Evolutionary conservation across 257 asterid genomes (phyloP), one percentile per base, ranked within the genome.

Genomic region (Fraxinus americana): DNA sequence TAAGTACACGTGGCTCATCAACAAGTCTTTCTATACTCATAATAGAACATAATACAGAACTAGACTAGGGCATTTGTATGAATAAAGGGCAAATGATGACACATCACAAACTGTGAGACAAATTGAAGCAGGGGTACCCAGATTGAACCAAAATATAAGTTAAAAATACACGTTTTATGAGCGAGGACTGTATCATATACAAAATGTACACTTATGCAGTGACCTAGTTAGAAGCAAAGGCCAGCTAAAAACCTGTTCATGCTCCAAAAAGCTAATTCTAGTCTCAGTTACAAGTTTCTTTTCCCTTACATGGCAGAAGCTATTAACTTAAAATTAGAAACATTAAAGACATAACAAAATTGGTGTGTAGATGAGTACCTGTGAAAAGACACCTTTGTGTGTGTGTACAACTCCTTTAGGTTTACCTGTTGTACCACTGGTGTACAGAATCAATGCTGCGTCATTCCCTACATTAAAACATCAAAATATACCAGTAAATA

Each of bases 391-490:
- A 75, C 97, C 92, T 73, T 84, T 84, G 83, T 93, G 98, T n/a
- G 99, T 95, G 88, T 95, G 99, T 78, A 95, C 98, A 75, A 83
- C 99, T 79, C 99, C 99, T 92, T 95, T 95, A 63, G 99, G 99
- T 83, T 92, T 95, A 66, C 99, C 99, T 11, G 99, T 95, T n/a
- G 99, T 95, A 74, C 99, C 99, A 76, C 99, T 95, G 52, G 99
- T 95, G 82, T 95, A 95, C 76, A 95, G 86, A 82, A 95, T 88
- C 80, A 95, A 85, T 30, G 99, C 99, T 19, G 97, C 94, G 16
- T 89, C 94, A 52, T 88, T 97, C 32, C 91, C 97, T 95, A 77
- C 82, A 82, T 61, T 50, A 29, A 41, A 67, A 75, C 81, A 82
- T 45, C 77, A 57, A 73, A 63, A 38, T 43, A 65, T 43, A 70